Percentiles rank a stretch among this genome's conserved stretches.
These are phyloP conservation scores for Ottelia alismoides DNA, from an alignment of 106 monocot genomes.

Conservation along the genomic window DNA sequence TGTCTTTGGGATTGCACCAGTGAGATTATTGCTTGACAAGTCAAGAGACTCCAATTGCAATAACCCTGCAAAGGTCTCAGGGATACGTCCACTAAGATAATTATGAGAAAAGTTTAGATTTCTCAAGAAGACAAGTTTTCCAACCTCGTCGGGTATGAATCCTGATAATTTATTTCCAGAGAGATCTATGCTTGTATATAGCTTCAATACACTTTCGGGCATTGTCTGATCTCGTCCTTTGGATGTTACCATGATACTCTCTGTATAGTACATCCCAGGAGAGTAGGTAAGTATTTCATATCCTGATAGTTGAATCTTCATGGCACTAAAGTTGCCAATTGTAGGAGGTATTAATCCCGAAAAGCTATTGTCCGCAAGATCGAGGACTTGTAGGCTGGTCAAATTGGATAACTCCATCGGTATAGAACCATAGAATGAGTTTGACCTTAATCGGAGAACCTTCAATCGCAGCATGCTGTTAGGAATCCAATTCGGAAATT, in stretches of 20 bases:
- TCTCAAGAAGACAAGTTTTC: neutral
- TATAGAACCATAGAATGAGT: neutral
- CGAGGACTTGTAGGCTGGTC: neutral
- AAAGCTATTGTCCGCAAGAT: neutral
- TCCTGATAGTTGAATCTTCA: neutral
- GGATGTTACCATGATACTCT: neutral
- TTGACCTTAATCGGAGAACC: neutral
- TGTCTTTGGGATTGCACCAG: neutral
- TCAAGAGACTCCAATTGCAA: neutral
- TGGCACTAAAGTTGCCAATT: neutral
- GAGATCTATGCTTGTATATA: neutral
- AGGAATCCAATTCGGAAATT: neutral
- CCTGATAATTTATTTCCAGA: neutral
- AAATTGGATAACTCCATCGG: neutral
- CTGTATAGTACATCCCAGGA: neutral
- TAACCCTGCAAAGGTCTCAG: neutral
- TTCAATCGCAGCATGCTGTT: neutral
- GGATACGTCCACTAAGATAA: neutral
- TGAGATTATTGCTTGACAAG: neutral
- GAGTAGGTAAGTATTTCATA: neutral
- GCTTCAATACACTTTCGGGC: neutral
- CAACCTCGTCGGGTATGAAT: neutral
- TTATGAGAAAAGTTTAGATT: neutral
- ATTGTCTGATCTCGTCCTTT: neutral
- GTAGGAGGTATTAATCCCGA: neutral